Percentiles rank a stretch among this genome's conserved stretches.
These are phyloP conservation scores for Cetraspora pellucida DNA, from an alignment of 192 early-diverging fungal genomes.

Conservation along the genomic window DNA sequence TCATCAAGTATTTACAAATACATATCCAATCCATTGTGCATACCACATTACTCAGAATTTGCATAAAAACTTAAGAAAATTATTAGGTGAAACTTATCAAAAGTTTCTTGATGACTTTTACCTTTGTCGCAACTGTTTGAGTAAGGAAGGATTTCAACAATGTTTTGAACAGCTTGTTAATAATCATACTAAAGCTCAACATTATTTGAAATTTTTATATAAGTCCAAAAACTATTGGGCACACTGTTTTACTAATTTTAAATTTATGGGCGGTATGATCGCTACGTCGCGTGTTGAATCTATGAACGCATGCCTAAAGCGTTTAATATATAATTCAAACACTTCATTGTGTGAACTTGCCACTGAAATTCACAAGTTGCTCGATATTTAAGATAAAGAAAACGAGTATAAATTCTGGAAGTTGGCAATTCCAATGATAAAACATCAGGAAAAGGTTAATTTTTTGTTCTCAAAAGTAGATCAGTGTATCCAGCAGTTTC, in stretches of 20 bases:
- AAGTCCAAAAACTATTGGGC: background rate
- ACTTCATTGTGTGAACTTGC: background rate
- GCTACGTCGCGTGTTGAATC: background rate
- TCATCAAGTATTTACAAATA: background rate
- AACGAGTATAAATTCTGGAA: background rate
- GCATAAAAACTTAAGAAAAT: background rate
- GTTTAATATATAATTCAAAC: background rate
- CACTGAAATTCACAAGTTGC: background rate
- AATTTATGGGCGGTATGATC: background rate
- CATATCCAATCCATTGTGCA: background rate
- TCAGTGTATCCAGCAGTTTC: background rate
- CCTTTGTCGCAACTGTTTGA: background rate
- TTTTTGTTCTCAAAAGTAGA: background rate
- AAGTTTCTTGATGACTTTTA: constrained; percentile 15
- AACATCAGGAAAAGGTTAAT: background rate
- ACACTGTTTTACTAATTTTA: background rate
- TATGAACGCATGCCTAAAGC: background rate
- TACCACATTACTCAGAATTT: background rate
- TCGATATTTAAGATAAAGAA: background rate
- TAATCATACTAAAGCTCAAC: background rate
- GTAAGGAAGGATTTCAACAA: background rate
- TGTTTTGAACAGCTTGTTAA: background rate
- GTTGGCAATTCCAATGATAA: background rate
- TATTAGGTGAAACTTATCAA: background rate
- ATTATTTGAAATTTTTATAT: background rate